phyloP scores from a whole-genome alignment of 805 yeast species.

The Zygoascus bituminiphila region DNA sequence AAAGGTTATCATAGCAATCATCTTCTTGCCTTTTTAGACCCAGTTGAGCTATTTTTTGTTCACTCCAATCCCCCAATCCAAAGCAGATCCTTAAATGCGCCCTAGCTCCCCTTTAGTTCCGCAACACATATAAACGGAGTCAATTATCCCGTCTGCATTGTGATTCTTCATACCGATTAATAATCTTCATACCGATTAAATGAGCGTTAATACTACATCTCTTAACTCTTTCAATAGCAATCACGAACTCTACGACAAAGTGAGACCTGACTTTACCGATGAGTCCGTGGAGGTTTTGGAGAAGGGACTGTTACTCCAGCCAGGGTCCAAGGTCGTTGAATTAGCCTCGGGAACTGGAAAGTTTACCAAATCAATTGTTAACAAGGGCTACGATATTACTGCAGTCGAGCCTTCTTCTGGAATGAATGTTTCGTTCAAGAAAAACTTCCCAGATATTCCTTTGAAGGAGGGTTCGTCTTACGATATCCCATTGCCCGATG shows the following conservation, averaged over 20 bases:
- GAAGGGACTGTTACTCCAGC: slow-evolving; percentile 29
- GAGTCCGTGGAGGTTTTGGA: slow-evolving; percentile 38
- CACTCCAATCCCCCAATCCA: too few species aligned
- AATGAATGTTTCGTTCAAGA: slow-evolving; percentile 42
- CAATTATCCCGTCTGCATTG: too few species aligned
- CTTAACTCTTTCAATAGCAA: slow-evolving; percentile 43
- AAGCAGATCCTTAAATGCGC: too few species aligned
- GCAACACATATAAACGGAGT: too few species aligned
- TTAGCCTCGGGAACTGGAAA: slow-evolving; percentile 61
- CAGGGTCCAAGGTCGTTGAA: slow-evolving; percentile 34
- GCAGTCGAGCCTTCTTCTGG: slow-evolving; percentile 53
- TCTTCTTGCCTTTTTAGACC: too few species aligned
- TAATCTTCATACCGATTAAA: too few species aligned
- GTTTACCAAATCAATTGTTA: slow-evolving; percentile 41
- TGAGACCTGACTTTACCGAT: slow-evolving; percentile 42
- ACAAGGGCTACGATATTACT: slow-evolving; percentile 35
- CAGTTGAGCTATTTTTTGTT: too few species aligned
- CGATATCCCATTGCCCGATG: slow-evolving; percentile 38
- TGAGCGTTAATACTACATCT: slow-evolving; percentile 37
- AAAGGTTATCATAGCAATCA: too few species aligned
- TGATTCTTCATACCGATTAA: too few species aligned
- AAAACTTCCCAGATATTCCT: slow-evolving; percentile 39
- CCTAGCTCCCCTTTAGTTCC: too few species aligned
- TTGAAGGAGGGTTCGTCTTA: slow-evolving; percentile 37
- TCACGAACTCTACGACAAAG: slow-evolving; percentile 43